Base-by-base conservation (phyloP, 176 grass and related monocot species). In the Poa annua region DNA sequence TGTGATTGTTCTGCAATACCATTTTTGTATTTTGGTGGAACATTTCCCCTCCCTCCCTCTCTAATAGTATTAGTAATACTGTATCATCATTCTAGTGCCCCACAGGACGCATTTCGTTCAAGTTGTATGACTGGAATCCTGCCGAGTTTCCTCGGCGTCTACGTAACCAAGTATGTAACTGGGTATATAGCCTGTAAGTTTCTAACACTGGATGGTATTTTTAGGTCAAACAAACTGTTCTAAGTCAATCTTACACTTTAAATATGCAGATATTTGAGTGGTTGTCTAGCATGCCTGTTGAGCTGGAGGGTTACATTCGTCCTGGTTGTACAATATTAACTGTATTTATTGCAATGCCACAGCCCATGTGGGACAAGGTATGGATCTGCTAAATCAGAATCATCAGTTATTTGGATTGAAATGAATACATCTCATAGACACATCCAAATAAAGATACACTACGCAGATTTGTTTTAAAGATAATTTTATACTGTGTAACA, bases 71-170 rank as follows among this genome's bases (percentile, higher is more conserved):
- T 76, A 45, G 14, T 92, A 66, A 71, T 88, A 14, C 59, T 90
- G 35, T 88, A 61, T 80, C 90, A 75, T 82, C 60, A 90, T 90
- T 95, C 47, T 86, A 99, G 96, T 99, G 89, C 74, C 93, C 96
- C 67, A 99, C 96, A 85, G 96, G 93, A 70, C 92, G 96, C 52
- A 93, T 99, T 70, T 99, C 96, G 61, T 99, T 99, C 89, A 99
- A 99, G 83, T 85, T 99, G 32, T 96, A 99, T 39, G 96, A 99
- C 82, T 99, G 96, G 96, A 99, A 99, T 86, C 96, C 96, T 69
- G 96, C 96, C 60, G 96, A 99, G 86, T 99, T 99, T 94, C 96
- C 96, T 85, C 90, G 96, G 71, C 87, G 87, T 29, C 66, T 99
- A 44, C 89, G 96, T 2, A 91, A 99, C 75, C 96, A 99, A 92